Conservation (phyloP, 805 yeast species). For the Starmerella sp. region DNA sequence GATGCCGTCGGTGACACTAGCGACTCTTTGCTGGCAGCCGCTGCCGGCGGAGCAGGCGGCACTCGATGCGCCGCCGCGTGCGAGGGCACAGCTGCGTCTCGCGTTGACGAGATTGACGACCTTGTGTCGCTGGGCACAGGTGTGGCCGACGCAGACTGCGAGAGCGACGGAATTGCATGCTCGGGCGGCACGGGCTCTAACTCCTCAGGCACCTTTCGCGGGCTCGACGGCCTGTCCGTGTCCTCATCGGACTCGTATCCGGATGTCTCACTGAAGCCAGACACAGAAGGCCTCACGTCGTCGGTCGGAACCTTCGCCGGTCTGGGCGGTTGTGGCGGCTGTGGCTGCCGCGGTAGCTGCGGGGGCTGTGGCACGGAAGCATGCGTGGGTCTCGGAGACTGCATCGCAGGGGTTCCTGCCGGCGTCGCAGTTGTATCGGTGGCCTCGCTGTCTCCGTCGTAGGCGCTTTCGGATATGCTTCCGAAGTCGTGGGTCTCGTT, state of each 20-base stretch:
- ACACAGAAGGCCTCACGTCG: background rate
- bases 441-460: conserved; percentile 6
- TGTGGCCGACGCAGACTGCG: background rate
- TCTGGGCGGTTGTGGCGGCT: conserved; percentile 8
- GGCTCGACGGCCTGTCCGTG: conserved; percentile 1
- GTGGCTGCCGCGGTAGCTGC: conserved; percentile 8
- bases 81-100: background rate
- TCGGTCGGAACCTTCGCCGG: background rate
- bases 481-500: background rate
- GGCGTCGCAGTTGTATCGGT: background rate
- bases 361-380: conserved; percentile 4
- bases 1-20: background rate
- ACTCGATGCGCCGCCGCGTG: background rate
- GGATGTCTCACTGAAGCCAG: conserved; percentile 2
- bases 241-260: conserved; percentile 9
- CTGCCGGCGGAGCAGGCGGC: background rate
- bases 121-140: background rate
- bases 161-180: background rate
- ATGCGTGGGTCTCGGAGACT: background rate
- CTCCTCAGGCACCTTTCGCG: background rate
- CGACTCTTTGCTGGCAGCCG: background rate
- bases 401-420: background rate
- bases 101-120: background rate
- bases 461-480: conserved; percentile 2
- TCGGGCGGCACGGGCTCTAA: background rate